These are phyloP conservation scores for Ramaria rubella DNA, from an alignment of 768 basidiomycete species.

Conservation along the genomic window DNA sequence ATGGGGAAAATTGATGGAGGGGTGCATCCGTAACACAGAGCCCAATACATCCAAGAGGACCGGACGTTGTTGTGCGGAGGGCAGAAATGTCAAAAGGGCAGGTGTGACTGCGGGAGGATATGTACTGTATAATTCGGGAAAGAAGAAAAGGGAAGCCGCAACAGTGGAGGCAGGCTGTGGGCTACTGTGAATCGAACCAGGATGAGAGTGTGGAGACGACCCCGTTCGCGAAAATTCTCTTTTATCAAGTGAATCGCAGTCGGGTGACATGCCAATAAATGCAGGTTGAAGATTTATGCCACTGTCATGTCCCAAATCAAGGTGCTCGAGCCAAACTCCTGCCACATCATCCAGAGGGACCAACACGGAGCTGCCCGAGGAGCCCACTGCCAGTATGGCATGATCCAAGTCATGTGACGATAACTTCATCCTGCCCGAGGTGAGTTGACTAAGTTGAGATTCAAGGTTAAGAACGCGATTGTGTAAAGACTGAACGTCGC, in stretches of 20 bases:
- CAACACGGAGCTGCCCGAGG: slow-evolving; percentile 42
- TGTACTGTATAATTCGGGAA: slow-evolving; percentile 20
- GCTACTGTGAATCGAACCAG: slow-evolving; percentile 10
- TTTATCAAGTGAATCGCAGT: slow-evolving; percentile 18
- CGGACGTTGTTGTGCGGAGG: slow-evolving; percentile 32
- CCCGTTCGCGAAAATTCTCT: slow-evolving; percentile 10
- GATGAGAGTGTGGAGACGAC: background rate
- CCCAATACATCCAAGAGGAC: slow-evolving; percentile 34
- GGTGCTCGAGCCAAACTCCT: slow-evolving; percentile 54
- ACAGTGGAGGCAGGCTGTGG: slow-evolving; percentile 17
- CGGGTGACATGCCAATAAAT: background rate
- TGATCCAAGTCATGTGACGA: slow-evolving; percentile 21
- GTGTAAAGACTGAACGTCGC: slow-evolving; percentile 77
- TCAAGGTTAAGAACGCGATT: slow-evolving; percentile 73
- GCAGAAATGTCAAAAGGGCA: slow-evolving; percentile 34
- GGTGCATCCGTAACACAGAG: slow-evolving; percentile 40
- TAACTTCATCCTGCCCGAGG: slow-evolving; percentile 4
- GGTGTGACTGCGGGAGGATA: slow-evolving; percentile 27
- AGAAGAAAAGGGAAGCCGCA: slow-evolving; percentile 7
- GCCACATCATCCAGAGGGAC: slow-evolving; percentile 52
- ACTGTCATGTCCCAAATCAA: slow-evolving; percentile 32
- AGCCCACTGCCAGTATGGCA: slow-evolving; percentile 33
- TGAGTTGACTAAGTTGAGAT: slow-evolving; percentile 26
- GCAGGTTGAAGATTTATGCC: slow-evolving; percentile 10
- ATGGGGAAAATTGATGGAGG: slow-evolving; percentile 43